phyloP scores from a whole-genome alignment of 164 flowering plant genomes.

The Berberis vulgaris region DNA sequence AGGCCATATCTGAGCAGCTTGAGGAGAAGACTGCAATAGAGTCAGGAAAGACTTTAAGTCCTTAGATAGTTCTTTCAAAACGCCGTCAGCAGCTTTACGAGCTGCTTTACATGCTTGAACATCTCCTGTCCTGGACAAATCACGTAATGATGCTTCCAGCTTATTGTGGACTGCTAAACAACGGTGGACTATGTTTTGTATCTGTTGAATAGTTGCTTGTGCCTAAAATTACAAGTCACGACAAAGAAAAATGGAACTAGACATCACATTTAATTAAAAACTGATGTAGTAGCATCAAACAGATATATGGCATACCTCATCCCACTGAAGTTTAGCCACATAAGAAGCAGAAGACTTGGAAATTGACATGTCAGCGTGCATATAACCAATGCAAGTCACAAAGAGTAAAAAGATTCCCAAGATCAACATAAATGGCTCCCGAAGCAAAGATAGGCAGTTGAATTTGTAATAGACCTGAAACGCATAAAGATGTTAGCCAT shows the following conservation, averaged over 20 bases:
- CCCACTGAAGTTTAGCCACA: conserved; percentile 84
- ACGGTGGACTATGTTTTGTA: conserved; percentile 38
- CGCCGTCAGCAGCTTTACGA: conserved; percentile 65
- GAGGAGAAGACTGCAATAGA: conserved; percentile 68
- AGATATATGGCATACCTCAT: conserved; percentile 47
- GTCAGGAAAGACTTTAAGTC: conserved; percentile 65
- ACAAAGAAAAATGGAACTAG: background rate
- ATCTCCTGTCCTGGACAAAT: conserved; percentile 87
- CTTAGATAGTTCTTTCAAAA: conserved; percentile 67
- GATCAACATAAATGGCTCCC: conserved; percentile 88
- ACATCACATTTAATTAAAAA: background rate
- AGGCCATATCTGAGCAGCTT: conserved; percentile 55
- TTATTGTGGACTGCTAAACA: conserved; percentile 65
- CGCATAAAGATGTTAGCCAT: background rate
- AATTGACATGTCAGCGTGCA: conserved; percentile 80
- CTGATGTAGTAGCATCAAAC: background rate
- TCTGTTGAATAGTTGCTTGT: conserved; percentile 60
- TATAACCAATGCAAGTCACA: conserved; percentile 57
- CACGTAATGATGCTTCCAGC: conserved; percentile 78
- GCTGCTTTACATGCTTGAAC: conserved; percentile 85
- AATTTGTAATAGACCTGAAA: conserved; percentile 93
- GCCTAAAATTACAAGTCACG: conserved; percentile 37
- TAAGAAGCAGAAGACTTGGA: conserved; percentile 88
- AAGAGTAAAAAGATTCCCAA: conserved; percentile 72
- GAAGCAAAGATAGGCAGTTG: conserved; percentile 59